Base-by-base conservation (phyloP, 192 early-diverging fungal genomes). In the Cladochytrium replicatum region DNA sequence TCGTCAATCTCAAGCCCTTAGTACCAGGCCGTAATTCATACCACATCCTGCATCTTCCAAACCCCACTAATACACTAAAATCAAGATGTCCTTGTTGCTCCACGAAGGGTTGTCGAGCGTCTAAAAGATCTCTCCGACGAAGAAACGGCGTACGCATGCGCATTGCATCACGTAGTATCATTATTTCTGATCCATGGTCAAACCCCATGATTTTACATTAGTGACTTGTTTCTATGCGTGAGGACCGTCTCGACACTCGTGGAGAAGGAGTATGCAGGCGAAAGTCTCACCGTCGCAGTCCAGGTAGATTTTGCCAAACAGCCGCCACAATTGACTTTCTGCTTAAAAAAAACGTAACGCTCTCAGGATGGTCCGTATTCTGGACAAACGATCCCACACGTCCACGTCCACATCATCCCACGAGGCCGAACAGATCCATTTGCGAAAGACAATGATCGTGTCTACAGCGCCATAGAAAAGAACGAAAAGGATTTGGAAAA, bases 1-100 rank as follows among this genome's bases (percentile, higher is more conserved):
- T 97, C 7, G 92, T 95, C 43, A 94, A 95, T 58, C 72, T 90
- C n/a, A 94, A 95, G 60, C 91, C 94, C 11, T 78, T 90, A 34
- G 74, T 78, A 0, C 85, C 85, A 73, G 69, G 60, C 28, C 8
- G 3, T 41, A 30, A 22, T 27, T 34, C 21, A 48, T 22, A 27
- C 8, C 32, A 32, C 41, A 28, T 24, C 29, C 25, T 21, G 17
- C 25, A 21, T 63, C 24, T 31, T 17, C 8, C 13, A 29, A 23
- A 6, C 23, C 43, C 15, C 6, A 29, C 32, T 8, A n/a, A 15
- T 30, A 32, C 9, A 2, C 42, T 38, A 40, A 21, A 13, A 43
- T 51, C 28, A 57, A 82, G 84, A 97, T 70, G 91, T 95, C 2
- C 77, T 97, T 17, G 71, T 95, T 3, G 65, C 83, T 13, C 71